Base-by-base conservation (phyloP, 148 eudicot species). In the Cornus suecica region DNA sequence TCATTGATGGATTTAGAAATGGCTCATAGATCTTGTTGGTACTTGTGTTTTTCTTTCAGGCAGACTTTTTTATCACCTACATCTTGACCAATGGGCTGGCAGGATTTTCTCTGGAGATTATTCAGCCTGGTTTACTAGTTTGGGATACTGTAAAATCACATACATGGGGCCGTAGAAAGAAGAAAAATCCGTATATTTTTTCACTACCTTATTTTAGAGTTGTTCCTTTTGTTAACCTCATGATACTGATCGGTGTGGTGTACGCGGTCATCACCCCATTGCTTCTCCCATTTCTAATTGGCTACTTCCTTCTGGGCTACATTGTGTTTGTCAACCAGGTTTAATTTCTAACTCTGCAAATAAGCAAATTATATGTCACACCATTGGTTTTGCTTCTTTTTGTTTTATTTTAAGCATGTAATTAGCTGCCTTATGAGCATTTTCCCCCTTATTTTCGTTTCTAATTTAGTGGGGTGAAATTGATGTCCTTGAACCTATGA, bases 31-130 rank as follows among this genome's bases (percentile, higher is more conserved):
- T 31, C 31, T 65, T 18, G 27, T 62, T 9, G 24, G 37, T 76
- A n/a, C 30, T 71, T 56, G 62, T 41, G 11, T 70, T 29, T 61
- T 66, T 65, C 66, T 81, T 83, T 62, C 93, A 94, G 98, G 97
- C 94, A 62, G 94, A 94, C 80, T 94, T 94, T 78, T 94, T 94
- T 80, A 87, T 90, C 84, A 94, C 98, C 58, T 92, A 94, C 84
- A 92, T 94, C 74, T 81, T 92, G 84, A 88, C 98, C 26, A 92
- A 88, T 80, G 98, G 98, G 72, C 86, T 94, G 48, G 84, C 93
- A 18, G 98, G 97, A 77, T 94, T 94, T 81, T 92, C 95, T 32
- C 82, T 94, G 52, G 98, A 94, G 79, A 80, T 87, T 76, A 87
- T 94, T 73, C 98, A 94, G 80, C 92, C 97, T 27, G 98, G 93